These are phyloP conservation scores for Solidago caesia DNA, from an alignment of 129 eudicot species.

Conservation along the genomic window DNA sequence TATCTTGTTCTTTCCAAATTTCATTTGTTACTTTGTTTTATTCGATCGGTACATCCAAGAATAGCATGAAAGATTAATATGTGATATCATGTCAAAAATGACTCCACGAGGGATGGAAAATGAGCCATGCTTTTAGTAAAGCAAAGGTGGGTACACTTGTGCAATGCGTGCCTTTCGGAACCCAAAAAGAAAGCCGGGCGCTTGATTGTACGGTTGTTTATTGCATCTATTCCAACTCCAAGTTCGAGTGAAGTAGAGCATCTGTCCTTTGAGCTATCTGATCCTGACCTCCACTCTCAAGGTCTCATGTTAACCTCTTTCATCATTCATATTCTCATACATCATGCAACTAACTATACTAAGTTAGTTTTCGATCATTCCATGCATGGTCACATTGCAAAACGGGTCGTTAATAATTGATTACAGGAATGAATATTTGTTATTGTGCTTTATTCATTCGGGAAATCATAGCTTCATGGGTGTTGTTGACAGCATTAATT, in stretches of 20 bases:
- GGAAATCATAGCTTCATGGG: too few species aligned
- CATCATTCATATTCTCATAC: constrained; percentile 4
- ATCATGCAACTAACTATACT: constrained; percentile 5
- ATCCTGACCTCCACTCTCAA: constrained; percentile 33
- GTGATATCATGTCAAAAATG: constrained; percentile 27
- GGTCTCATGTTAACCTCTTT: constrained; percentile 17
- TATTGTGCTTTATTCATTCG: neutral
- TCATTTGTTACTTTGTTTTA: constrained; percentile 25
- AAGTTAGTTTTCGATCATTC: neutral
- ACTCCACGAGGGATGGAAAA: constrained; percentile 13
- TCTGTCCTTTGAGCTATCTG: constrained; percentile 30
- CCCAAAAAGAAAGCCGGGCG: too few species aligned
- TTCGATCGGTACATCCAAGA: constrained; percentile 24
- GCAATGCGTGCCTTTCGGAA: too few species aligned
- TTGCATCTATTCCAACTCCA: constrained; percentile 35
- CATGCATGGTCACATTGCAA: neutral
- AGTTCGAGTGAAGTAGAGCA: constrained; percentile 17
- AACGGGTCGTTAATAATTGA: neutral
- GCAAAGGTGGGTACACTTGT: constrained; percentile 38
- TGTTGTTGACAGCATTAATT: too few species aligned
- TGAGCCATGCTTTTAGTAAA: constrained; percentile 28
- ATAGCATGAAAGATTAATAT: constrained; percentile 21
- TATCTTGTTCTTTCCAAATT: constrained; percentile 31
- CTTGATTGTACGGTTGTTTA: constrained; percentile 32
- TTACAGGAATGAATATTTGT: neutral